phyloP scores from a whole-genome alignment of 164 flowering plant species.

The Sextonia rubra region DNA sequence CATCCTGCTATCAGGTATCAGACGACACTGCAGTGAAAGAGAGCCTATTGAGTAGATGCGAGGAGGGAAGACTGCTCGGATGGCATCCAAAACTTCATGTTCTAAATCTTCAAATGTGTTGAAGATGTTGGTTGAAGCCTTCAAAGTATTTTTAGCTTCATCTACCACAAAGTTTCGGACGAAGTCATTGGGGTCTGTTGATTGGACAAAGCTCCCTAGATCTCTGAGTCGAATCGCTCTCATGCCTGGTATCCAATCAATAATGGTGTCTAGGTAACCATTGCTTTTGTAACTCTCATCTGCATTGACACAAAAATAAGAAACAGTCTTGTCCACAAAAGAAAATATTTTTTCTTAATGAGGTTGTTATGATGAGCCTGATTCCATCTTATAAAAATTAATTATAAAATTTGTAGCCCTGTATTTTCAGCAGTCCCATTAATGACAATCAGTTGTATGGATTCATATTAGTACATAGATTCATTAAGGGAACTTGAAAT shows the following conservation, averaged over 20 bases:
- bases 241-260: conserved; percentile 42
- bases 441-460: too few relatives aligned
- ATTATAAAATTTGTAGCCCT: too few relatives aligned
- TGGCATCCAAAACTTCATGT: conserved; percentile 22
- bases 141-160: conserved; percentile 8
- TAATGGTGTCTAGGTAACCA: conserved; percentile 34
- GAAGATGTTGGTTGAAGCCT: conserved; percentile 18
- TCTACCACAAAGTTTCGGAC: conserved; percentile 16
- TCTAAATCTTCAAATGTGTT: conserved; percentile 46
- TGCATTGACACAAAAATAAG: conserved; percentile 1
- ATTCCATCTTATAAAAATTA: too few relatives aligned
- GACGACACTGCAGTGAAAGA: conserved; percentile 19
- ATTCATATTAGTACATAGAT: too few relatives aligned
- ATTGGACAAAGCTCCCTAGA: conserved; percentile 27
- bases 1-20: not conserved
- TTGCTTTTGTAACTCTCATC: conserved; percentile 31
- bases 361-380: too few relatives aligned
- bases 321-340: too few relatives aligned
- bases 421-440: too few relatives aligned
- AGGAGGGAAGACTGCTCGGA: conserved; percentile 7
- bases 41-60: not conserved
- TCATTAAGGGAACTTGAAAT: too few relatives aligned
- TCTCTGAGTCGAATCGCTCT: conserved; percentile 32
- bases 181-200: conserved; percentile 27
- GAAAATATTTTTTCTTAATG: too few relatives aligned